Evolutionary conservation across 352 stramenopile species (phyloP), one percentile per base, ranked within the genome.

Genomic region (Phytopythium chamaehyphon): DNA sequence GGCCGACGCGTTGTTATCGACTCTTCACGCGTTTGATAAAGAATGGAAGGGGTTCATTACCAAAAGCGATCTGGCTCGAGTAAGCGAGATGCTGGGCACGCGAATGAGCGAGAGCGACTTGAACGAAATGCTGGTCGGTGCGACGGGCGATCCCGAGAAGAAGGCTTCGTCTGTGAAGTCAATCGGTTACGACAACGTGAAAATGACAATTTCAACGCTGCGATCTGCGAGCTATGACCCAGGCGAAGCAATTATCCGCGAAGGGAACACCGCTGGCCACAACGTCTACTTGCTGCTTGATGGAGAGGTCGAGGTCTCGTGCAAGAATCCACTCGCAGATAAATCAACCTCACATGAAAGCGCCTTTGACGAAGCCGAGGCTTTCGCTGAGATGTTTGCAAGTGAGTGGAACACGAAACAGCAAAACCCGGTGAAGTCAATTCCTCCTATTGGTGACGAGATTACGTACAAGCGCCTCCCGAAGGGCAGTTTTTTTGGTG

Each of bases 1-100:
- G 51, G 79, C 79, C 1, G 69, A 85, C 15, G 77, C 77, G 33
- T 43, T 90, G 47, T 42, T 88, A 2, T 88, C 76, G 18, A 87
- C 83, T 2, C 60, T 93, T 21, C 68, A 84, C 47, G 69, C 88
- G 3, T 93, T 93, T 33, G 83, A 93, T 52, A 79, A 75, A 33
- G 80, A 90, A 35, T 67, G 72, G 38, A 93, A 93, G 44, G 83
- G 83, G 2, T 93, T 89, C 52, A 93, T 93, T 47, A 86, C 79
- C 0, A 86, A 83, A 53, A 74, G 62, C 1, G 83, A 93, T n/a
- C 68, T 93, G 43, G 76, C 73, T 12, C 77, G 83, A 23, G 83
- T 91, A 31, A 84, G 76, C 21, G 69, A 83, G 58, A 75, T 77
- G 49, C 79, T 93, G 23, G 83, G 80, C 42, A 83, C 78, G 11